Evolutionary conservation across 768 basidiomycete genomes (phyloP), one percentile per base, ranked within the genome.

Genomic region (Kwoniella dejecticola): DNA sequence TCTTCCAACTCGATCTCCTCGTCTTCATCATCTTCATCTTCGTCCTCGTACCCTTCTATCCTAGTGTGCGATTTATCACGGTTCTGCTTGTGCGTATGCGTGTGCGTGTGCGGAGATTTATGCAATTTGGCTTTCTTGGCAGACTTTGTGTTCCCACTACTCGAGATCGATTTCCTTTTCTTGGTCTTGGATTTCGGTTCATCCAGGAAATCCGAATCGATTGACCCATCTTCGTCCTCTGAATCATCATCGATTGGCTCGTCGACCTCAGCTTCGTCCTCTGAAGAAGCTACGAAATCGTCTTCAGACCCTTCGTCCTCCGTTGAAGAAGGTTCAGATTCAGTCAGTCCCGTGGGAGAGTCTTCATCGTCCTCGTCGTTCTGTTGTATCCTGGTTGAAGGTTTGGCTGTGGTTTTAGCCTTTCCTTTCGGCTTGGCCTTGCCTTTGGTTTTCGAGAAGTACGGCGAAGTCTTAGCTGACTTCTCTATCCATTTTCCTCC

Each of bases 301-400:
- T 72, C 72, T 23, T 67, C 62, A 5, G 63, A 64, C 11, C 42
- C 55, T 11, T n/a, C 42, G n/a, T 64, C 63, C 48, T 66, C 68
- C 5, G 62, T 38, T 24, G 70, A 66, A 17, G 60, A 60, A 4
- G 47, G 42, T 44, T 65, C 56, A 21, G 64, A 56, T 42, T 63
- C 62, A 17, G 66, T 62, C 66, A 69, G 8, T 41, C 71, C 67
- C n/a, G 54, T 71, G 4, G 63, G 38, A 13, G 59, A 67, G 46
- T 74, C 80, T 15, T 81, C 81, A 11, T 82, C 81, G 12, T 81
- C 81, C 21, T 62, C 64, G 0, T 62, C 60, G 10, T 40, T n/a
- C 31, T 68, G 17, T 30, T 26, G 17, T 47, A 8, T 41, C 49
- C 24, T 40, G 41, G 36, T 17, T 38, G 36, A 38, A 23, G 17